phyloP scores from a whole-genome alignment of 176 grass and related monocot species.

The Secale cereale region DNA sequence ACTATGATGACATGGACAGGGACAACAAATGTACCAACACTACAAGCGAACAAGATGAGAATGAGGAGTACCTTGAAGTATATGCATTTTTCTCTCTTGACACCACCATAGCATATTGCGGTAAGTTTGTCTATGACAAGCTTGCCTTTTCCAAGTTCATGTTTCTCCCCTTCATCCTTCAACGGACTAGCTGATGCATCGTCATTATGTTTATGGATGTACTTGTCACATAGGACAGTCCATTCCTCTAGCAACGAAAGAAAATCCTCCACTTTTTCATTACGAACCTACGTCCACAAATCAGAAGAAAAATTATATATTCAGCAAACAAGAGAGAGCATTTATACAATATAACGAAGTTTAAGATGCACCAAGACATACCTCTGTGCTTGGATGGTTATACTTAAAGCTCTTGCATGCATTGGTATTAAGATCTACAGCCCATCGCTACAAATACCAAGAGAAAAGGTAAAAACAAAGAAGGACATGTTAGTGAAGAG shows the following conservation, averaged over 20 bases:
- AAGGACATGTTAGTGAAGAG: background rate
- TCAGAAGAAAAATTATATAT: background rate
- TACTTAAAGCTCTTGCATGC: slow-evolving; percentile 66
- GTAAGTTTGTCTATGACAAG: slow-evolving; percentile 32
- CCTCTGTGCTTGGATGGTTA: slow-evolving; percentile 74
- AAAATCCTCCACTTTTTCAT: slow-evolving; percentile 79
- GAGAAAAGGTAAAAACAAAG: background rate
- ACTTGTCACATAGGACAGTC: slow-evolving; percentile 40
- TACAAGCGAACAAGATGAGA: background rate
- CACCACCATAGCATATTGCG: slow-evolving; percentile 52
- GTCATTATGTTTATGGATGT: background rate
- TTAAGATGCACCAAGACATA: background rate
- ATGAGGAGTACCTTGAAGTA: slow-evolving; percentile 52
- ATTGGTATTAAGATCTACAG: slow-evolving; percentile 54
- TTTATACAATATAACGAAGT: background rate
- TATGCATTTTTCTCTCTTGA: slow-evolving; percentile 23
- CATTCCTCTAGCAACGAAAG: slow-evolving; percentile 59
- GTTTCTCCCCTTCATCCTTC: slow-evolving; percentile 18
- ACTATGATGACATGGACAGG: background rate
- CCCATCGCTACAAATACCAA: slow-evolving; percentile 51
- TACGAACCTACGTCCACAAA: slow-evolving; percentile 40
- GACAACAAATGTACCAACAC: background rate
- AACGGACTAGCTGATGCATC: background rate
- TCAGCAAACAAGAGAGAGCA: too few relatives aligned
- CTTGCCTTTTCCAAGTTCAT: slow-evolving; percentile 26